These are phyloP conservation scores for Erythrobasidium yunnanense DNA, from an alignment of 768 basidiomycete genomes.

Conservation along the genomic window DNA sequence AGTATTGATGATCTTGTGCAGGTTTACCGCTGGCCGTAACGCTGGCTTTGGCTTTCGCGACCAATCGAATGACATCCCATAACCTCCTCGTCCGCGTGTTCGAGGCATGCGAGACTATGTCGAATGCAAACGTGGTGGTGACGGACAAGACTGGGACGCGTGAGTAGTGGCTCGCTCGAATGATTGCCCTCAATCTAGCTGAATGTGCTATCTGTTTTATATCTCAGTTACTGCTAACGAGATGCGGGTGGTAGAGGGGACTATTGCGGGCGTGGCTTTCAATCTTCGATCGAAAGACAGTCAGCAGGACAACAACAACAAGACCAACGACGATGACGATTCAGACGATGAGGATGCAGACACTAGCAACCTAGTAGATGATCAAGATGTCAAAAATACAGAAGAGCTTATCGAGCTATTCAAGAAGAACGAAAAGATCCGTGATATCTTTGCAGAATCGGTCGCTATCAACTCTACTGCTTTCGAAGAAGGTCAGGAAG, in stretches of 20 bases:
- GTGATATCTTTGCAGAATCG: not conserved
- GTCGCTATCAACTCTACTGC: slow-evolving; percentile 27
- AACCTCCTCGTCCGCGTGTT: slow-evolving; percentile 27
- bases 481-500: slow-evolving; percentile 11
- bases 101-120: slow-evolving; percentile 27
- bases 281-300: not conserved
- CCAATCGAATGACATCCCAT: slow-evolving; percentile 26
- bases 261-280: slow-evolving; percentile 9
- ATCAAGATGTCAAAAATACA: slow-evolving; percentile 3
- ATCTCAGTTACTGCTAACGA: slow-evolving; percentile 11
- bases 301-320: not conserved
- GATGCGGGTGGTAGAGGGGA: slow-evolving; percentile 21
- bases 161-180: not conserved
- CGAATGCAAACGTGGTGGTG: slow-evolving; percentile 23
- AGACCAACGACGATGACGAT: not conserved
- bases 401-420: not conserved
- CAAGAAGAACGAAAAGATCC: slow-evolving; percentile 19
- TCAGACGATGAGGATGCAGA: not conserved
- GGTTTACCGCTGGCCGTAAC: slow-evolving; percentile 27
- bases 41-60: slow-evolving; percentile 25
- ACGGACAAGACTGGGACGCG: slow-evolving; percentile 28
- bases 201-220: not conserved
- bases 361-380: not conserved
- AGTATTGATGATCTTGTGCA: not conserved
- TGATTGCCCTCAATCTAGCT: not conserved